Evolutionary conservation across 139 green algal genomes (phyloP).

Genomic region (Picochlorum sp.): DNA sequence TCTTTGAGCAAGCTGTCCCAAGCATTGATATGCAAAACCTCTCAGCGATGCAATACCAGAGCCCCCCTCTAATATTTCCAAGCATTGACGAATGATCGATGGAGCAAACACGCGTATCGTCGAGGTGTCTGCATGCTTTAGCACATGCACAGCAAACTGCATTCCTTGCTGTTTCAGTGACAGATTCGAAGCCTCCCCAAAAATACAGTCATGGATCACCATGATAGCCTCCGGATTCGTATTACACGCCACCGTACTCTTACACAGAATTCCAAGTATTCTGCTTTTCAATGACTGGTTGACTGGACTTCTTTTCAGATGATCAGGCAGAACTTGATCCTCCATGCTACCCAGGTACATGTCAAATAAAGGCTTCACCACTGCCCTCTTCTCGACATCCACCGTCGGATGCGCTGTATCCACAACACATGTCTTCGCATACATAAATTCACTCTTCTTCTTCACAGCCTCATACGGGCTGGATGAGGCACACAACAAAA

Average conservation of each 20-base stretch:
- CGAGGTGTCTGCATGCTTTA: constrained; percentile 55
- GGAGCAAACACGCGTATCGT: constrained; percentile 53
- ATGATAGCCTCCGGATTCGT: constrained; percentile 47
- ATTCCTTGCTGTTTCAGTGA: constrained; percentile 63
- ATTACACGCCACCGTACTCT: constrained; percentile 67
- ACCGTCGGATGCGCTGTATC: constrained; percentile 28
- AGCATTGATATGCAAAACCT: constrained; percentile 71
- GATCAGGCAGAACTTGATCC: constrained; percentile 9
- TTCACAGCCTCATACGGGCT: constrained; percentile 50
- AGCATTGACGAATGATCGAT: constrained; percentile 35
- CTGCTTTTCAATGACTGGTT: constrained; percentile 26
- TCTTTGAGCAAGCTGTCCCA: constrained; percentile 57
- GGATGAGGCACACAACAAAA: constrained; percentile 49
- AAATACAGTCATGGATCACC: constrained; percentile 46
- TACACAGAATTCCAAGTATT: constrained; percentile 41
- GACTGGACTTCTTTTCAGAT: constrained; percentile 15
- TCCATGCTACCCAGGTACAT: constrained; percentile 54
- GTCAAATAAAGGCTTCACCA: constrained; percentile 43
- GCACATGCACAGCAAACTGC: constrained; percentile 82
- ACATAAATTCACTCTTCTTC: constrained; percentile 65
- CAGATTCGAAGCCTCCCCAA: constrained; percentile 24
- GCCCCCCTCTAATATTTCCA: constrained; percentile 38
- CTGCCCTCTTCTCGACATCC: constrained; percentile 49
- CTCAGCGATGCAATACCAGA: constrained; percentile 36
- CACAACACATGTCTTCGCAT: constrained; percentile 43